A percentile compares a stretch with the other conserved stretches of the same genome.
Evolutionary conservation across 1,284 basidiomycete species (phyloP).

Genomic region (Caloboletus firmus): DNA sequence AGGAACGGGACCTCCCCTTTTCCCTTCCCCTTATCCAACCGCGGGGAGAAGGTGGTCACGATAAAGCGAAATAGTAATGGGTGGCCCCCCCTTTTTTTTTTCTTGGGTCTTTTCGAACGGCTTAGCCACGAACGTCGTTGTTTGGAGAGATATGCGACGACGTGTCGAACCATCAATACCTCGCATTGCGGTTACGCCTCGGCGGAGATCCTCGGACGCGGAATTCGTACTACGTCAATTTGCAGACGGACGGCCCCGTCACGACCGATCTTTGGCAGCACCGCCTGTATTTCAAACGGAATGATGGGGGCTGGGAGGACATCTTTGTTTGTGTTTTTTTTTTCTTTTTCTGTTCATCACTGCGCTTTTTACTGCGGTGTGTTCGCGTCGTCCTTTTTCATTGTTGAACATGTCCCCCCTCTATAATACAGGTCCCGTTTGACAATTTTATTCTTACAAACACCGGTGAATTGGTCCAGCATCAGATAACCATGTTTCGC

Average conservation of each 20-base stretch:
- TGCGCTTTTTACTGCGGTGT: no score
- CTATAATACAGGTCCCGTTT: slow-evolving; percentile 80
- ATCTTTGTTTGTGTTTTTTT: slow-evolving; percentile 59
- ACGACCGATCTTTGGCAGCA: slow-evolving; percentile 89
- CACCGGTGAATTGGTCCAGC: slow-evolving; percentile 68
- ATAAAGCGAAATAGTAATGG: neutral
- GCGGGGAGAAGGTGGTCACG: neutral
- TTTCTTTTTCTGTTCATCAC: no score
- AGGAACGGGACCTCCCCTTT: neutral
- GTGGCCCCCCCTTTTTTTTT: neutral
- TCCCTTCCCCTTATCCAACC: no score
- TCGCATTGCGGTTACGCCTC: slow-evolving; percentile 74
- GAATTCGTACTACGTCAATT: slow-evolving; percentile 83
- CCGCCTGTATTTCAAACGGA: slow-evolving; percentile 71
- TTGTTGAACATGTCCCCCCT: slow-evolving; percentile 2
- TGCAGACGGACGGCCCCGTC: slow-evolving; percentile 81
- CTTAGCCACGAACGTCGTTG: slow-evolving; percentile 63
- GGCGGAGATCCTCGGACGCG: slow-evolving; percentile 68
- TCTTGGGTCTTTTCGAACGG: neutral
- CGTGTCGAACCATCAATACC: slow-evolving; percentile 74
- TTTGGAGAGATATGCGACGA: slow-evolving; percentile 84
- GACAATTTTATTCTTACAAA: slow-evolving; percentile 82
- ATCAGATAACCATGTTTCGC: slow-evolving; percentile 72
- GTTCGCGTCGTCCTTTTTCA: no score
- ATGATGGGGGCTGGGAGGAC: slow-evolving; percentile 81